Conservation (phyloP, 148 eudicot species). For the Persicaria tinctoria region DNA sequence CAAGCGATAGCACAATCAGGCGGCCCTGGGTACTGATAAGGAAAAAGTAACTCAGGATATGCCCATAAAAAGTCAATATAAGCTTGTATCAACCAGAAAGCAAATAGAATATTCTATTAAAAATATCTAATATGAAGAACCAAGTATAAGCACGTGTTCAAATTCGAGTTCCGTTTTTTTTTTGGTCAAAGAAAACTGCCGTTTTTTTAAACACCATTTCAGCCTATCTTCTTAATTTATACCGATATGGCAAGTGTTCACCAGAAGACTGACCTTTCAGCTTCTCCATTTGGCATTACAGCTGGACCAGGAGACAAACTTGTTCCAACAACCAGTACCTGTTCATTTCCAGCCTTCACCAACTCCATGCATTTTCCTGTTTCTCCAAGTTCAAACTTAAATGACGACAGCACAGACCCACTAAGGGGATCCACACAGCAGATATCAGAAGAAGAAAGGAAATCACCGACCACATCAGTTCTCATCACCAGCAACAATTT, state of each 20-base stretch:
- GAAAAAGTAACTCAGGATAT: conserved; percentile 20
- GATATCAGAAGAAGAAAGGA: conserved; percentile 68
- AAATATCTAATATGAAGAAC: not conserved
- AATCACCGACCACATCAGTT: conserved; percentile 59
- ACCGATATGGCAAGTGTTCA: conserved; percentile 5
- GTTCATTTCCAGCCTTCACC: conserved; percentile 66
- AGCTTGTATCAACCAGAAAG: conserved; percentile 1
- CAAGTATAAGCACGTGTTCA: not conserved
- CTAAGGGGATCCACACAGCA: conserved; percentile 90
- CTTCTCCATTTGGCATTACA: conserved; percentile 94
- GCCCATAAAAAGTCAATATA: not conserved
- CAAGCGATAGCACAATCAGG: conserved; percentile 72
- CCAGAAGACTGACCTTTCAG: conserved; percentile 65
- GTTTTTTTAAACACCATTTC: not conserved
- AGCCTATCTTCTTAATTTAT: not conserved
- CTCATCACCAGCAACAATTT: conserved; percentile 77
- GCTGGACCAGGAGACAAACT: conserved; percentile 83
- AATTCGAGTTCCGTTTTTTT: not conserved
- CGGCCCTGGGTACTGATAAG: conserved; percentile 77
- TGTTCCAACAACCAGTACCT: conserved; percentile 82
- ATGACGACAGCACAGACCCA: conserved; percentile 76
- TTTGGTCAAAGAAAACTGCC: not conserved
- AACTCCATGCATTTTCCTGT: conserved; percentile 89
- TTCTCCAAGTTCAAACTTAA: conserved; percentile 74
- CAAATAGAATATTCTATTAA: not conserved